Evolutionary conservation across 495 filamentous ascomycete genomes (phyloP), one percentile per base, ranked within the genome.

Genomic region (Neurospora sp.): DNA sequence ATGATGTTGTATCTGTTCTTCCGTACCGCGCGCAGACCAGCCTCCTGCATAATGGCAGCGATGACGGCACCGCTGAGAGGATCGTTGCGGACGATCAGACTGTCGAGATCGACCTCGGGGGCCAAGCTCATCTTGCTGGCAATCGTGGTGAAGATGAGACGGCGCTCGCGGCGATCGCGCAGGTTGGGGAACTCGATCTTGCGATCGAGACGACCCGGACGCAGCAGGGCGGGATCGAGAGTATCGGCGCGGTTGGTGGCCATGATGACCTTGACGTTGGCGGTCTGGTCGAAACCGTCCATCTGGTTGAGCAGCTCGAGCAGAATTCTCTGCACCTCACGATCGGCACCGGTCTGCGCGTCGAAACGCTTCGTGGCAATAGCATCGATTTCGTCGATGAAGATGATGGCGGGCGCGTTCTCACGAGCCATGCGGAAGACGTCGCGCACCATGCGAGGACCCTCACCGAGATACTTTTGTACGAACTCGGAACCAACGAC

Each of bases 201-300:
- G 76, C 96, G 89, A 82, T 99, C 96, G 72, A 99, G 88, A 83
- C 96, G 94, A 73, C 96, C 96, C 23, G 96, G 96, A 73, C 96
- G 93, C 69, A 99, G 89, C 76, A 99, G 84, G 14, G 96, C 96
- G 5, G 96, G 96, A 79, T 99, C 96, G 70, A 99, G 86, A 16
- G 96, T 99, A 79, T 99, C 96, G 69, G 96, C 96, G 77, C 96
- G 90, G 85, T 99, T 99, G 75, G 96, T 99, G 72, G 96, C 96
- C 96, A 99, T 99, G 85, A 99, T 98, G 79, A 99, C 96, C 84
- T 99, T 99, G 81, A 99, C 96, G 80, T 98, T 98, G 83, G 93
- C 92, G 3, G 94, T 95, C 82, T 98, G 96, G 81, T 99, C 96
- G 84, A 99, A 99, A 75, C 96, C 96, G 83, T 99, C 96, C 96